phyloP scores from a whole-genome alignment of 345 rosid genomes.

The Pugionium cornutum region DNA sequence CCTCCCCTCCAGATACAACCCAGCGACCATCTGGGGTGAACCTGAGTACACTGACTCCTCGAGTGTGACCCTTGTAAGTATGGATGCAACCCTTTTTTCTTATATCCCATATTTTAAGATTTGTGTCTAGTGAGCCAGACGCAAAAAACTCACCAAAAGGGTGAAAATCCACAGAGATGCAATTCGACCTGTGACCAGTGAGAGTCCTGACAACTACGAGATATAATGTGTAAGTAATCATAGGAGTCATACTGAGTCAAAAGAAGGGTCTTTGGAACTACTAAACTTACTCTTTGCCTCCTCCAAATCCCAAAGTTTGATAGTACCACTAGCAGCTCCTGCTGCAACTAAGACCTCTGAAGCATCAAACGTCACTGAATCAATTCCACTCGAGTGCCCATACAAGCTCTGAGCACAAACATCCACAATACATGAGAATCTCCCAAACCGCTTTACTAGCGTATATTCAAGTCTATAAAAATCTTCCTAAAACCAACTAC shows the following conservation, averaged over 20 bases:
- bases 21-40: slow-evolving; percentile 99
- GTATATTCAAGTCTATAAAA: neutral
- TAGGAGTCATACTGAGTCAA: neutral
- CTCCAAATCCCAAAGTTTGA: slow-evolving; percentile 97
- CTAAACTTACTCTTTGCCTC: slow-evolving; percentile 92
- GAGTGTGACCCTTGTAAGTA: too few relatives aligned
- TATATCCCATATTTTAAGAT: slow-evolving; percentile 99
- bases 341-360: slow-evolving; percentile 94
- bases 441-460: slow-evolving; percentile 1
- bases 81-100: neutral
- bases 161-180: slow-evolving; percentile 94
- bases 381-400: slow-evolving; percentile 94
- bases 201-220: slow-evolving; percentile 89
- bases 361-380: slow-evolving; percentile 95
- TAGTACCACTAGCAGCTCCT: slow-evolving; percentile 96
- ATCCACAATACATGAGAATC: slow-evolving; percentile 21
- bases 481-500: slow-evolving; percentile 6
- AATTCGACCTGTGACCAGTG: slow-evolving; percentile 95
- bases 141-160: slow-evolving; percentile 99
- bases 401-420: slow-evolving; percentile 74
- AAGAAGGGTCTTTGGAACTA: slow-evolving; percentile 9
- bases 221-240: slow-evolving; percentile 22
- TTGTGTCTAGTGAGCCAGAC: slow-evolving; percentile 95
- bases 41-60: slow-evolving; percentile 62
- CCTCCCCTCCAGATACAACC: slow-evolving; percentile 99